These are phyloP conservation scores for Boeremia exigua DNA, from an alignment of 2,329 filamentous ascomycete species.

Conservation along the genomic window DNA sequence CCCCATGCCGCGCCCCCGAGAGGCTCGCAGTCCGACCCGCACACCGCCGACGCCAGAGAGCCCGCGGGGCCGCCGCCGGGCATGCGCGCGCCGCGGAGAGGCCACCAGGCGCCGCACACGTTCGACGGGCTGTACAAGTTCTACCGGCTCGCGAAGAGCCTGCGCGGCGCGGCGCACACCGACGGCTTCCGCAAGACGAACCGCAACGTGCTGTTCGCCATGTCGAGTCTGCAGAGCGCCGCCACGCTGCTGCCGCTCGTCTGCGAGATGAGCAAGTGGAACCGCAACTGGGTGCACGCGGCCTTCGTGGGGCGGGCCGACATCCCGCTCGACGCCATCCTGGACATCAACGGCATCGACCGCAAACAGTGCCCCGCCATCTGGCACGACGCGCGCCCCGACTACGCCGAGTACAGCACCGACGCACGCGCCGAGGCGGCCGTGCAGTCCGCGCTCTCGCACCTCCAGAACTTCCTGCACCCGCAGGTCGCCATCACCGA, in stretches of 20 bases:
- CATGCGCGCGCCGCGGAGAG: slow-evolving; percentile 21
- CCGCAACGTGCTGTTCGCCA: slow-evolving; percentile 79
- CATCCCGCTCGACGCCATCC: slow-evolving; percentile 71
- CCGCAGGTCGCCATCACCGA: slow-evolving; percentile 81
- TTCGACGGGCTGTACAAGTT: slow-evolving; percentile 77
- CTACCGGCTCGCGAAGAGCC: slow-evolving; percentile 65
- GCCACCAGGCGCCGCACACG: slow-evolving; percentile 25
- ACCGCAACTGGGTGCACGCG: slow-evolving; percentile 79
- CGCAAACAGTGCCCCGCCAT: slow-evolving; percentile 68
- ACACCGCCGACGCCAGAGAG: slow-evolving; percentile 22
- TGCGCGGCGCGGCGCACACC: slow-evolving; percentile 65
- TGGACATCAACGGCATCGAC: slow-evolving; percentile 79
- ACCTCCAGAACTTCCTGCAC: slow-evolving; percentile 75
- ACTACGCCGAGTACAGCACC: slow-evolving; percentile 72
- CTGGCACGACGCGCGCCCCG: slow-evolving; percentile 77
- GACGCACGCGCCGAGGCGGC: slow-evolving; percentile 71
- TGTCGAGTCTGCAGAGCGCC: slow-evolving; percentile 75
- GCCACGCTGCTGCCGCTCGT: slow-evolving; percentile 78
- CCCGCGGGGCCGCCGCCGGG: slow-evolving; percentile 40
- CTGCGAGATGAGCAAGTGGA: slow-evolving; percentile 79
- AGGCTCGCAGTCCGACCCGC: slow-evolving; percentile 6
- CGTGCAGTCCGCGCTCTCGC: slow-evolving; percentile 68
- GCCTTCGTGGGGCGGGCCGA: slow-evolving; percentile 76
- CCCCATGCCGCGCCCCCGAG: no score
- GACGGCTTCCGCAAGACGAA: slow-evolving; percentile 61